Base-by-base conservation (phyloP, 2,329 filamentous ascomycete species). In the Aspergillus tamarii region DNA sequence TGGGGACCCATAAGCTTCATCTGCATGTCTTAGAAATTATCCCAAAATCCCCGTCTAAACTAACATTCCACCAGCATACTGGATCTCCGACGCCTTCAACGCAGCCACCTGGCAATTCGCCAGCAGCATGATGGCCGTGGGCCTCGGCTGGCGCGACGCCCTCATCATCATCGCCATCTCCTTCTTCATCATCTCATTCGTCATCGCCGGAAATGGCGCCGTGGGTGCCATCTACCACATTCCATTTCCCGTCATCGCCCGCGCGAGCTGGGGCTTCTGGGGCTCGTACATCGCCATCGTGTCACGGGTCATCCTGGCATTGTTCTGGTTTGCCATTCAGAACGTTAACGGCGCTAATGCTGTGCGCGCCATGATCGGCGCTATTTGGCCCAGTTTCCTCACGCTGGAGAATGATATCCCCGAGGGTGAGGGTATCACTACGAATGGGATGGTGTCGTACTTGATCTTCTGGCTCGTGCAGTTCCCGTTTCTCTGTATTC, bases 321-420 rank as follows among this genome's bases (percentile, higher is more conserved):
- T 87, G 21, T 86, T 88, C 74, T 87, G 85, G 89, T 87, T 90
- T 59, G 87, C 88, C 0, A 89, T 91, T 54, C 87, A 90, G 67
- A 87, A 85, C 46, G 86, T 87, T 64, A 89, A 88, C 66, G 88
- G 88, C 0, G 87, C 84, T 0, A 84, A 85, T 62, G 79, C 81
- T 0, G 78, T 86, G 10, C 77, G 78, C 5, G 82, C 83, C 50
- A 85, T 85, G 76, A 76, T 87, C 16, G 80, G 81, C 9, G 84
- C 85, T 1, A 87, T 87, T 66, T 83, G 80, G 80, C 80, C 80
- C 2, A 78, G 75, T 16, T 82, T 75, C 60, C 66, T 74, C 52
- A 64, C 66, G 1, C 57, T 82, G n/a, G 66, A 69, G 11, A 81
- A 82, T 62, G 59, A 62, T 28, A 78, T 83, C 12, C 75, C 82